Percentiles rank a stretch among this genome's conserved stretches.
phyloP scores from a whole-genome alignment of 106 monocot species.

The Posidonia australis region DNA sequence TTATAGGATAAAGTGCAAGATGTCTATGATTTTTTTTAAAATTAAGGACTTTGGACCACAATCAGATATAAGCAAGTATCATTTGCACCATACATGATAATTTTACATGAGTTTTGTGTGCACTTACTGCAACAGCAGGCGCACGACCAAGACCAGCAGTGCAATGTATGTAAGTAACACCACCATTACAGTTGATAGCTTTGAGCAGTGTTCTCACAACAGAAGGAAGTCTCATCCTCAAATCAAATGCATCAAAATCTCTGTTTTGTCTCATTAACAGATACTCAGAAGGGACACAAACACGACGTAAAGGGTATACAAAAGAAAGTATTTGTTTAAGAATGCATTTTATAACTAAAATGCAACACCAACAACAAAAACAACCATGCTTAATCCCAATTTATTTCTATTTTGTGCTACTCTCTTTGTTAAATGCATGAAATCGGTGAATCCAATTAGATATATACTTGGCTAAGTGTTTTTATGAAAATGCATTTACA shows the following conservation, averaged over 20 bases:
- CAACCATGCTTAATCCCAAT: too few species aligned
- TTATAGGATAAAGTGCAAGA: background rate
- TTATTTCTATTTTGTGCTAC: too few species aligned
- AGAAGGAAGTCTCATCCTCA: constrained; percentile 92
- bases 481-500: too few species aligned
- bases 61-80: too few species aligned
- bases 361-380: too few species aligned
- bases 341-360: too few species aligned
- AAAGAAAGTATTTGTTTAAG: too few species aligned
- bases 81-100: background rate
- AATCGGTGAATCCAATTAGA: too few species aligned
- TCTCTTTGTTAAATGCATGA: too few species aligned
- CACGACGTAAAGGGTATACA: background rate
- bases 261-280: constrained; percentile 43
- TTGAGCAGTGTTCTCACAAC: constrained; percentile 74
- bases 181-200: constrained; percentile 74
- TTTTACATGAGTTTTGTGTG: background rate
- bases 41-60: too few species aligned
- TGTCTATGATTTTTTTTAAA: too few species aligned
- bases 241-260: constrained; percentile 99
- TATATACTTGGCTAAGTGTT: too few species aligned
- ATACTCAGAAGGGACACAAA: background rate
- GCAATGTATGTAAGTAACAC: constrained; percentile 93
- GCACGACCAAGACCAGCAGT: constrained; percentile 99
- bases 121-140: constrained; percentile 70